Evolutionary conservation across 1,284 basidiomycete genomes (phyloP).

Genomic region (Rugosomyces carneus): DNA sequence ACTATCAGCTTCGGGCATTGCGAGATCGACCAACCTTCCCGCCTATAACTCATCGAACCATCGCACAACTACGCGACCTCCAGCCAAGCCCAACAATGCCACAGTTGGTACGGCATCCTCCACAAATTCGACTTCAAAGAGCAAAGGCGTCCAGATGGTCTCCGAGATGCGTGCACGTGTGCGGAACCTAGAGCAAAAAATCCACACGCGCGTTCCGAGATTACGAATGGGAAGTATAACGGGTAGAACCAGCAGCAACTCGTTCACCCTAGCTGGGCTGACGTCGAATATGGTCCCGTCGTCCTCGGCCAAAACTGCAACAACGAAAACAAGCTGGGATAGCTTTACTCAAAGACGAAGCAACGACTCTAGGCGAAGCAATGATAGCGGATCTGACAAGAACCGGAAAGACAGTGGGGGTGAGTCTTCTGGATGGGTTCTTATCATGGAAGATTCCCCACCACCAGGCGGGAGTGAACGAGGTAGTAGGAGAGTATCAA

Average conservation of each 20-base stretch:
- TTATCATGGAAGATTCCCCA: conserved; percentile 77
- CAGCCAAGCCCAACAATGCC: conserved; percentile 37
- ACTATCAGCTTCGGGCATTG: conserved; percentile 38
- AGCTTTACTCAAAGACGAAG: conserved; percentile 32
- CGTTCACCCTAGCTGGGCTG: conserved; percentile 29
- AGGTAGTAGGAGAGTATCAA: conserved; percentile 53
- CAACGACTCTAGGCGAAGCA: conserved; percentile 36
- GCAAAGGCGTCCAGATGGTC: conserved; percentile 82
- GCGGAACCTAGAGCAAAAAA: conserved; percentile 73
- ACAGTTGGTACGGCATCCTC: conserved; percentile 39
- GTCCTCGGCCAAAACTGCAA: conserved; percentile 33
- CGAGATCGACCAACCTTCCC: conserved; percentile 55
- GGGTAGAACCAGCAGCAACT: conserved; percentile 37
- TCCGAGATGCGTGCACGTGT: conserved; percentile 82
- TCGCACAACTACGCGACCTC: conserved; percentile 40
- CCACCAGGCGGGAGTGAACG: conserved; percentile 48
- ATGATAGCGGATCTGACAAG: conserved; percentile 34
- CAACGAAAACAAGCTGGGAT: conserved; percentile 36
- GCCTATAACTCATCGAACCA: conserved; percentile 39
- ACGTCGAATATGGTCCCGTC: conserved; percentile 29
- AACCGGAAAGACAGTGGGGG: conserved; percentile 37
- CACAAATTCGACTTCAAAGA: conserved; percentile 48
- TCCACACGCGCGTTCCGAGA: conserved; percentile 76
- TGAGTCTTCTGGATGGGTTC: conserved; percentile 72
- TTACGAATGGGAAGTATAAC: conserved; percentile 71